These are phyloP conservation scores for Nidularia pulvinata DNA, from an alignment of 768 basidiomycete genomes.

Conservation along the genomic window DNA sequence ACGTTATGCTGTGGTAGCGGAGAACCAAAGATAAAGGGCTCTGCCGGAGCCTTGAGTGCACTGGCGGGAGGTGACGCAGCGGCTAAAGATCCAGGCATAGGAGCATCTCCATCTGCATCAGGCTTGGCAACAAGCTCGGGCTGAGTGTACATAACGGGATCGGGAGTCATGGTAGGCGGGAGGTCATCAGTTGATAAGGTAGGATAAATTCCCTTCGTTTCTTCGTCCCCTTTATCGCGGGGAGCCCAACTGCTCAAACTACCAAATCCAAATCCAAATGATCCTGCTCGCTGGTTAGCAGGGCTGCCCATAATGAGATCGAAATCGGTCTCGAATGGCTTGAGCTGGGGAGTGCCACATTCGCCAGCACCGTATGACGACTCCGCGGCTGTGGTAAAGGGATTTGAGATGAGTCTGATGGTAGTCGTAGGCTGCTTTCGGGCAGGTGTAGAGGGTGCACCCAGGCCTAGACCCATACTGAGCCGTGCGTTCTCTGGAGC, in stretches of 20 bases:
- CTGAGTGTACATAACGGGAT: background rate
- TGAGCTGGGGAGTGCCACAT: conserved; percentile 57
- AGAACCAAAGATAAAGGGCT: conserved; percentile 80
- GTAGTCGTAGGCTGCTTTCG: conserved; percentile 47
- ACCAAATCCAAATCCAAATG: conserved; percentile 12
- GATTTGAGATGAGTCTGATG: conserved; percentile 45
- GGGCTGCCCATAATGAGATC: conserved; percentile 68
- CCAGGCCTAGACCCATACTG: conserved; percentile 47
- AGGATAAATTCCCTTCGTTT: conserved; percentile 33
- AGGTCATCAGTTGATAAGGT: conserved; percentile 30
- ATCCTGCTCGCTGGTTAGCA: conserved; percentile 5
- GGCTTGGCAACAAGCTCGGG: background rate
- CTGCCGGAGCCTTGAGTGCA: background rate
- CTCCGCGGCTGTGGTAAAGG: conserved; percentile 10
- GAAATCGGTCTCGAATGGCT: conserved; percentile 66
- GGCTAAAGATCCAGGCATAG: conserved; percentile 2
- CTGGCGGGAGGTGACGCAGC: conserved; percentile 2
- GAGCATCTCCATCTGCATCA: conserved; percentile 15
- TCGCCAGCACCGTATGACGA: conserved; percentile 15
- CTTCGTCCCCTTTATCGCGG: conserved; percentile 9
- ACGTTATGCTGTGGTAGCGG: conserved; percentile 62
- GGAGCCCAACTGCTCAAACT: conserved; percentile 29
- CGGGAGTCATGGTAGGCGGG: conserved; percentile 12
- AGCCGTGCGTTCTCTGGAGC: conserved; percentile 61
- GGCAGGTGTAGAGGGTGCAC: conserved; percentile 37